Percentiles rank a stretch among this genome's conserved stretches.
Conservation (phyloP, 2,329 filamentous ascomycete species). For the Parasarocladium wereldwijsianum region DNA sequence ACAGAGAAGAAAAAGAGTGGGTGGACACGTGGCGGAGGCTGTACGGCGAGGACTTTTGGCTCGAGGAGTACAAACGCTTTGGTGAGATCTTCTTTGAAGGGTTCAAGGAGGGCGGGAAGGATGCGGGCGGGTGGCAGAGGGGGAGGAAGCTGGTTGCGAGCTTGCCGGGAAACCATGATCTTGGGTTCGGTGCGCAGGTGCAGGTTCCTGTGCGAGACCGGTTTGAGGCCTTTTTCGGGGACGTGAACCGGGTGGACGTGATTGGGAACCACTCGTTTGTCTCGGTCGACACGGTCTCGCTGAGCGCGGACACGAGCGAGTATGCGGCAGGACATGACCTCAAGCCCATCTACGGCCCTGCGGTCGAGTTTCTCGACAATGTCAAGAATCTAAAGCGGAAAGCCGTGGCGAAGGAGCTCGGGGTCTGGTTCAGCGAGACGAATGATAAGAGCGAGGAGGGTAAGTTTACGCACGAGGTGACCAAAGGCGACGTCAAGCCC, state of each 20-base stretch:
- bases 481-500: conserved; percentile 38
- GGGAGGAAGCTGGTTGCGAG: conserved; percentile 70
- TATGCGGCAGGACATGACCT: conserved; percentile 36
- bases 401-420: conserved; percentile 54
- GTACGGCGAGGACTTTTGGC: conserved; percentile 75
- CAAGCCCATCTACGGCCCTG: conserved; percentile 56
- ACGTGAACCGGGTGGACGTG: conserved; percentile 80
- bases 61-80: conserved; percentile 75
- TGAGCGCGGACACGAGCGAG: conserved; percentile 54
- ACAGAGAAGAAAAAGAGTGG: conserved; percentile 34
- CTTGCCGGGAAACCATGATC: conserved; percentile 86
- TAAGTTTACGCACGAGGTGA: conserved; percentile 41
- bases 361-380: conserved; percentile 58
- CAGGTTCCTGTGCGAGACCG: conserved; percentile 67
- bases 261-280: conserved; percentile 94
- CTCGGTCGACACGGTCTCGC: conserved; percentile 73
- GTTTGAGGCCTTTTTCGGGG: conserved; percentile 80
- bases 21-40: conserved; percentile 55
- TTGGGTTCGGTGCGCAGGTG: conserved; percentile 79
- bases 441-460: conserved; percentile 35
- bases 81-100: conserved; percentile 67
- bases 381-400: conserved; percentile 51
- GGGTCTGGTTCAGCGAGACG: conserved; percentile 42
- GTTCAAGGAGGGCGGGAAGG: conserved; percentile 43
- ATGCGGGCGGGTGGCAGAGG: conserved; percentile 41